Base-by-base conservation (phyloP, 208 protist species). In the Crithidia thermophila region DNA sequence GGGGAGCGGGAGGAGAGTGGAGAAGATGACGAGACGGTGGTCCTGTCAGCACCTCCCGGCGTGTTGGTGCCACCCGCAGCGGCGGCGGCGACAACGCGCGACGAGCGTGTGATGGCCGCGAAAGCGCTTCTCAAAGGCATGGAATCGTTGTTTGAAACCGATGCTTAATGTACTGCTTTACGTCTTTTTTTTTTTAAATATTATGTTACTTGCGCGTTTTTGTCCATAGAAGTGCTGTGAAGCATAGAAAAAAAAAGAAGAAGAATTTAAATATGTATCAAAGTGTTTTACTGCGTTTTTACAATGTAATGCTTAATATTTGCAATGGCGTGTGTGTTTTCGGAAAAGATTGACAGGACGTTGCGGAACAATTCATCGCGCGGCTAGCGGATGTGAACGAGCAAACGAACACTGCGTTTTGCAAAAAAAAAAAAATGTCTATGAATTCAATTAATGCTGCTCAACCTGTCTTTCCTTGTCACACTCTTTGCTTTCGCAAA, bases 61-160 rank as follows among this genome's bases (percentile, higher is more conserved):
- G 4, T 13, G 6, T 14, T n/a, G 8, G 34, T 33, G 2, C 23
- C 45, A 21, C 33, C 23, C 8, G 33, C 27, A 20, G 18, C 6
- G 40, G 28, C 34, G 1, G 37, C 21, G 23, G 27, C 27, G 46
- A 20, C 53, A 23, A 6, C 43, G 49, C 52, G 39, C n/a, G 53
- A 69, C 39, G 27, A 42, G 51, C 68, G 68, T 16, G 68, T 75
- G 60, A 21, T 6, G 20, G 60, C 60, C 1, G 68, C 68, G 20
- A 75, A 57, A 28, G 59, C 50, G 20, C 31, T 75, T n/a, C 42
- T 75, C 42, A 75, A 63, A 23, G 68, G 20, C 4, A 58, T 75
- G 68, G 68, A 62, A 27, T 43, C n/a, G 8, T 47, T 75, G 31
- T 75, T 75, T 34, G 53, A 75, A 2, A 50, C 27, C 14, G 21